Evolutionary conservation across 495 filamentous ascomycete genomes (phyloP).

Genomic region (Schizothecium vesticola): DNA sequence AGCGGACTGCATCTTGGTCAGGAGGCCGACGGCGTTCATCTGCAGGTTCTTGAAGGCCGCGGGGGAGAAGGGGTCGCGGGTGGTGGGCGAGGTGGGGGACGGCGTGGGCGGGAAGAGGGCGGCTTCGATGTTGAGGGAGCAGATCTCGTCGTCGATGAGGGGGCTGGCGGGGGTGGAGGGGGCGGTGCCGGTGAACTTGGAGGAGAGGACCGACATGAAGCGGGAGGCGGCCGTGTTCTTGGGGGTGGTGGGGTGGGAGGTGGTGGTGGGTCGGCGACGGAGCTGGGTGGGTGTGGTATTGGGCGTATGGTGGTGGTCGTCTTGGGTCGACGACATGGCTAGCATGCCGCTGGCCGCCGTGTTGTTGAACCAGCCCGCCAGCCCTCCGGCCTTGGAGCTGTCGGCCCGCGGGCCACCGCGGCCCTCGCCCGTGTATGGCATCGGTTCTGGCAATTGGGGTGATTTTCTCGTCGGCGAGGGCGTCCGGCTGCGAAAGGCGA

Average conservation of each 20-base stretch:
- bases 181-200: slow-evolving; percentile 26
- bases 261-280: slow-evolving; percentile 15
- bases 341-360: slow-evolving; percentile 6
- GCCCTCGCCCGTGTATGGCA: slow-evolving; percentile 42
- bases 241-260: slow-evolving; percentile 24
- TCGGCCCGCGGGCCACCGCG: slow-evolving; percentile 22
- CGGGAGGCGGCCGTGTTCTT: slow-evolving; percentile 37
- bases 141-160: slow-evolving; percentile 52
- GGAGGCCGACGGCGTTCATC: slow-evolving; percentile 58
- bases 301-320: slow-evolving; percentile 10
- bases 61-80: slow-evolving; percentile 51
- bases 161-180: slow-evolving; percentile 21
- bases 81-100: slow-evolving; percentile 30
- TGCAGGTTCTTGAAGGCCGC: slow-evolving; percentile 67
- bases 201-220: slow-evolving; percentile 41
- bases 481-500: slow-evolving; percentile 27
- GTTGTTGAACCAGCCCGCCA: slow-evolving; percentile 33
- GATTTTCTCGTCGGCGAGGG: slow-evolving; percentile 29
- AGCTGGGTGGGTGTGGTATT: slow-evolving; percentile 31
- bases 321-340: slow-evolving; percentile 14
- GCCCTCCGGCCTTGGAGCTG: slow-evolving; percentile 24
- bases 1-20: slow-evolving; percentile 62
- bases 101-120: slow-evolving; percentile 52
- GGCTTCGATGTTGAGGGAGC: slow-evolving; percentile 57
- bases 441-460: slow-evolving; percentile 26